phyloP scores from a whole-genome alignment of 2,329 filamentous ascomycete genomes.

The Magnaporthiopsis poae region DNA sequence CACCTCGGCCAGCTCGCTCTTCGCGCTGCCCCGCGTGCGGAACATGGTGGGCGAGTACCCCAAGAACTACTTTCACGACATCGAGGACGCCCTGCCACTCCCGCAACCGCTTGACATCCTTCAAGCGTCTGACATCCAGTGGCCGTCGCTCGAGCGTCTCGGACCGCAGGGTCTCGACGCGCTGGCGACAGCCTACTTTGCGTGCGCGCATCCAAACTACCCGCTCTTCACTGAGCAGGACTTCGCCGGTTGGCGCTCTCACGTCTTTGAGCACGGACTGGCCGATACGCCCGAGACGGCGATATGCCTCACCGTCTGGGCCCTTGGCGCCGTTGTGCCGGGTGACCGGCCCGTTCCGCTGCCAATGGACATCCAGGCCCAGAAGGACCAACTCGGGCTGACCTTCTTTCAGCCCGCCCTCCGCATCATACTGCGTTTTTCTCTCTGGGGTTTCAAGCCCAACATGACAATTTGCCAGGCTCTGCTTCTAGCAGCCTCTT shows the following conservation, averaged over 20 bases:
- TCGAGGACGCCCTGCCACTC: constrained; percentile 24
- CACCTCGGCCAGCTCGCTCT: constrained; percentile 23
- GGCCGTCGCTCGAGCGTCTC: constrained; percentile 19
- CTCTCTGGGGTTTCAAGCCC: constrained; percentile 25
- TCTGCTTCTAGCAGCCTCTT: constrained; percentile 27
- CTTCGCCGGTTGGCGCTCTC: constrained; percentile 21
- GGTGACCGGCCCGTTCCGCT: constrained; percentile 1
- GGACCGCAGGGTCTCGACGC: constrained; percentile 16
- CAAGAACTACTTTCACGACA: constrained; percentile 23
- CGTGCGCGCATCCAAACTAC: constrained; percentile 24
- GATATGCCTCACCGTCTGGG: constrained; percentile 23
- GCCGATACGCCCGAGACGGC: constrained; percentile 20
- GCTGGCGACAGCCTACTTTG: constrained; percentile 25
- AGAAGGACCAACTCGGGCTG: constrained; percentile 21
- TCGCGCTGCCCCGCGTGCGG: constrained; percentile 24
- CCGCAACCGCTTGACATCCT: constrained; percentile 22
- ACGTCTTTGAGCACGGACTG: constrained; percentile 17
- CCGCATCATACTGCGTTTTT: constrained; percentile 23
- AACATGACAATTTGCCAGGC: constrained; percentile 23
- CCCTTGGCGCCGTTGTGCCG: constrained; percentile 9
- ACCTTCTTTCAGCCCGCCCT: constrained; percentile 26
- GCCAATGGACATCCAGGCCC: constrained; percentile 12
- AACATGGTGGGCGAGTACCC: constrained; percentile 24
- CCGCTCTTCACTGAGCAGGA: constrained; percentile 23
- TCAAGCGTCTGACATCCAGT: constrained; percentile 16